These are phyloP conservation scores for Blastobotrys parvus DNA, from an alignment of 805 yeast species.

Conservation along the genomic window DNA sequence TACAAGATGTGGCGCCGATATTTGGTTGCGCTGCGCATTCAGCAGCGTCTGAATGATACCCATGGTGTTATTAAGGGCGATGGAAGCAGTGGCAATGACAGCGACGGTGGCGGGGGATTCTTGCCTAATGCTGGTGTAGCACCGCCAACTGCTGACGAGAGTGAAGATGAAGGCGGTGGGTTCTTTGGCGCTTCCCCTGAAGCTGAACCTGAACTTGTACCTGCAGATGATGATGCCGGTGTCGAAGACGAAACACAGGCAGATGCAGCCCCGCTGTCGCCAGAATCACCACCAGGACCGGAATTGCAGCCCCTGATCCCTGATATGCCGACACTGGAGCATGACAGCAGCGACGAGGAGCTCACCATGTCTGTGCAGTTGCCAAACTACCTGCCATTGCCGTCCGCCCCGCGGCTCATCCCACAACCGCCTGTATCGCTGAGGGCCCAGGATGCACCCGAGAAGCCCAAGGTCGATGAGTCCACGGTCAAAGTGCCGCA, in stretches of 20 bases:
- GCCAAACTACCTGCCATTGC: no score
- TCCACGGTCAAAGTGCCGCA: neutral
- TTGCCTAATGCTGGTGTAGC: neutral
- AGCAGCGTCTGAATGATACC: conserved; percentile 15
- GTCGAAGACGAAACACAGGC: conserved; percentile 1
- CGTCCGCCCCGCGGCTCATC: no score
- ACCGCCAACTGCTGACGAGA: conserved; percentile 5
- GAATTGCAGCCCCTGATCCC: neutral
- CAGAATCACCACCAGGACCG: conserved; percentile 1
- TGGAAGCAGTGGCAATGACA: conserved; percentile 4
- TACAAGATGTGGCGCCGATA: conserved; percentile 29
- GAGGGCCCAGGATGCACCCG: no score
- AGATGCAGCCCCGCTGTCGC: neutral
- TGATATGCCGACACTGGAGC: conserved; percentile 1
- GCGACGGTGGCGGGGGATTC: neutral
- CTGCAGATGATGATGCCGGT: conserved; percentile 5
- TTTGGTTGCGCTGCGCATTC: conserved; percentile 25
- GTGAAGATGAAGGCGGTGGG: conserved; percentile 22
- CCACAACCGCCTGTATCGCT: no score
- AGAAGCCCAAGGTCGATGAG: neutral
- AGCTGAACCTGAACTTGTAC: neutral
- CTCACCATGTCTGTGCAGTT: neutral
- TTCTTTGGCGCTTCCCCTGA: conserved; percentile 16
- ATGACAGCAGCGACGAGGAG: neutral
- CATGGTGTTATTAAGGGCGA: conserved; percentile 16